These are phyloP conservation scores for Leccinellum luteum DNA, from an alignment of 768 basidiomycete genomes.

Conservation along the genomic window DNA sequence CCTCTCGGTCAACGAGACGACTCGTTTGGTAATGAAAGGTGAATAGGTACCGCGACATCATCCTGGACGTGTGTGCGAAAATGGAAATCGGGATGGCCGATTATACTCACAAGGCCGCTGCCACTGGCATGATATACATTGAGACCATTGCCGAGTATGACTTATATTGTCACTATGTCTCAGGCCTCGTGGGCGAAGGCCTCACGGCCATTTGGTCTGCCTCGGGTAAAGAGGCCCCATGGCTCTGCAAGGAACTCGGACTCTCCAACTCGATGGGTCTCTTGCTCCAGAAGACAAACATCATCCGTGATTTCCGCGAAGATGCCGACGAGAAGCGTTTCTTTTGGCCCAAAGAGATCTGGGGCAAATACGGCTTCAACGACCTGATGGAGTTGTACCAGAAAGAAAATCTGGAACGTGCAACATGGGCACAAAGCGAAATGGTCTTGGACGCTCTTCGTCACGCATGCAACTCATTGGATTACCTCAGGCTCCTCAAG, in stretches of 20 bases:
- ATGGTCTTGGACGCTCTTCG: slow-evolving; percentile 90
- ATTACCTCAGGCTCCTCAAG: slow-evolving; percentile 82
- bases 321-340: slow-evolving; percentile 80
- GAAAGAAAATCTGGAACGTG: slow-evolving; percentile 53
- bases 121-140: slow-evolving; percentile 67
- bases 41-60: slow-evolving; percentile 69
- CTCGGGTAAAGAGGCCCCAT: slow-evolving; percentile 75
- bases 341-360: slow-evolving; percentile 96
- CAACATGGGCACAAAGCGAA: slow-evolving; percentile 80
- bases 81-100: slow-evolving; percentile 97
- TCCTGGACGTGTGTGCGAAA: slow-evolving; percentile 77
- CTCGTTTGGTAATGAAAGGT: neutral
- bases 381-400: slow-evolving; percentile 68
- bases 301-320: slow-evolving; percentile 92
- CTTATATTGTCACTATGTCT: slow-evolving; percentile 52
- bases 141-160: slow-evolving; percentile 73
- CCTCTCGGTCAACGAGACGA: neutral
- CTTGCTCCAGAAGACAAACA: slow-evolving; percentile 96
- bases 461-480: slow-evolving; percentile 79
- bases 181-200: slow-evolving; percentile 95
- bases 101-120: slow-evolving; percentile 80
- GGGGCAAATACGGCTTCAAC: slow-evolving; percentile 74
- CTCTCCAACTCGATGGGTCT: slow-evolving; percentile 95
- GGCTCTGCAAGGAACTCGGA: slow-evolving; percentile 77
- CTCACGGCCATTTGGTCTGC: slow-evolving; percentile 85